Base-by-base conservation (phyloP, 176 grass and related monocot species). In the Panicum miliaceum region DNA sequence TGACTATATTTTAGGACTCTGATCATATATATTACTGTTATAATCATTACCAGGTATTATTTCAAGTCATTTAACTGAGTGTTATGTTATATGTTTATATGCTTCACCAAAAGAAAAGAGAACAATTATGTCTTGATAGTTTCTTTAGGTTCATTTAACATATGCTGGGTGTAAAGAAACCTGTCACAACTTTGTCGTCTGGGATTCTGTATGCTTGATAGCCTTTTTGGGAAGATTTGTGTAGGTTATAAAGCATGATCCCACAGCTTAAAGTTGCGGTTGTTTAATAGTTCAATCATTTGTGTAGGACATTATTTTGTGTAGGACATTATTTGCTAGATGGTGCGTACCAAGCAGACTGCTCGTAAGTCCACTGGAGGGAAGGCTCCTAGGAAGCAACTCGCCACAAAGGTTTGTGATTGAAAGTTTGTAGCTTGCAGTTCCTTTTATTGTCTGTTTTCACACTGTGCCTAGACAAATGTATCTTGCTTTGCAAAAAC, bases 361-460 rank as follows among this genome's bases (percentile, higher is more conserved):
- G 87, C 87, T 89, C 87, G 75, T 47, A 89, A 84, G 81, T 89
- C 87, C 41, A 89, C 81, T 12, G 87, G 81, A 58, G 87, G 81
- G 48, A 89, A 89, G 68, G 87, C 81, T 68, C 87, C 87, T 68
- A 84, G 86, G 81, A 88, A 88, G 86, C 86, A 84, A 41, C 86
- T 88, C 14, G 81, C 81, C 1, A 83, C 86, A 47, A 88, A 83
- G 86, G 86, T 88, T 43, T 26, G 86, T 71, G 32, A 4, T 53
- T 54, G 58, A 22, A 6, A 25, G 40, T 41, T 53, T 57, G 15
- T 18, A 20, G 13, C 34, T 52, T 27, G 27, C 0, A 26, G 12
- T 70, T 25, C 58, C 20, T 53, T 80, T 53, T 51, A 16, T 1
- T 35, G 16, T 58, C 4, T 84, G 1, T 27, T 50, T 19, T 1